Conservation (phyloP, 768 basidiomycete species). For the Peribolospora kevripleyi region DNA sequence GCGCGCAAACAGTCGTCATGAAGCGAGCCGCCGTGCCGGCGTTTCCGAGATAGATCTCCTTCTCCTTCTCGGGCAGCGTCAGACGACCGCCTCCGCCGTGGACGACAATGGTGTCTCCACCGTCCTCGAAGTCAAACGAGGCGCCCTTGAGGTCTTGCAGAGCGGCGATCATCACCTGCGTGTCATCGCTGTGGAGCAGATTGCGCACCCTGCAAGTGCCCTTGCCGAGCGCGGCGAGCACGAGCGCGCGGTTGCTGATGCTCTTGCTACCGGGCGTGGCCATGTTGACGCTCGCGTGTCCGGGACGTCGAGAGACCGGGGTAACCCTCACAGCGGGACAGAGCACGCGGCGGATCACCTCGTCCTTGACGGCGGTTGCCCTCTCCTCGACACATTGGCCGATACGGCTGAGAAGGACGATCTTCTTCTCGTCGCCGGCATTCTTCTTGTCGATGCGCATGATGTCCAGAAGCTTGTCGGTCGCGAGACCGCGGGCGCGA, state of each 20-base stretch:
- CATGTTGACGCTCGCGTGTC: constrained; percentile 37
- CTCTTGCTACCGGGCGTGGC: constrained; percentile 89
- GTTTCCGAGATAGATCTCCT: constrained; percentile 84
- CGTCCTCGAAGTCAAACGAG: constrained; percentile 80
- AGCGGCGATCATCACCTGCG: constrained; percentile 96
- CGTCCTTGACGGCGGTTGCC: constrained; percentile 63
- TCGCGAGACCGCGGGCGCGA: constrained; percentile 38
- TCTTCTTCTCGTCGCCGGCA: constrained; percentile 69
- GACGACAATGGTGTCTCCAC: constrained; percentile 82
- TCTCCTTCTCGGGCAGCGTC: constrained; percentile 43
- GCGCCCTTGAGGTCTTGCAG: constrained; percentile 77
- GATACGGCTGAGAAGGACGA: constrained; percentile 72
- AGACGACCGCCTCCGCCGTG: constrained; percentile 62
- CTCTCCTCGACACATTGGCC: constrained; percentile 78
- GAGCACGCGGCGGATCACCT: constrained; percentile 55
- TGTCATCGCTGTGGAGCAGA: constrained; percentile 87
- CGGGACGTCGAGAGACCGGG: constrained; percentile 20
- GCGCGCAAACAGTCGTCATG: constrained; percentile 82
- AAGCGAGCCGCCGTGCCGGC: constrained; percentile 96
- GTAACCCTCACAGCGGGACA: constrained; percentile 55
- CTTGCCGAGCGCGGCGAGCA: constrained; percentile 70
- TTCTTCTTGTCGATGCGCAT: constrained; percentile 91
- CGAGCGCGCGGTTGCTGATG: constrained; percentile 78
- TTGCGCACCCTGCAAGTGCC: constrained; percentile 77
- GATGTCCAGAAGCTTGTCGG: constrained; percentile 63